These are phyloP conservation scores for Nannizziopsis barbatae DNA, from an alignment of 2,329 filamentous ascomycete species.

Conservation along the genomic window DNA sequence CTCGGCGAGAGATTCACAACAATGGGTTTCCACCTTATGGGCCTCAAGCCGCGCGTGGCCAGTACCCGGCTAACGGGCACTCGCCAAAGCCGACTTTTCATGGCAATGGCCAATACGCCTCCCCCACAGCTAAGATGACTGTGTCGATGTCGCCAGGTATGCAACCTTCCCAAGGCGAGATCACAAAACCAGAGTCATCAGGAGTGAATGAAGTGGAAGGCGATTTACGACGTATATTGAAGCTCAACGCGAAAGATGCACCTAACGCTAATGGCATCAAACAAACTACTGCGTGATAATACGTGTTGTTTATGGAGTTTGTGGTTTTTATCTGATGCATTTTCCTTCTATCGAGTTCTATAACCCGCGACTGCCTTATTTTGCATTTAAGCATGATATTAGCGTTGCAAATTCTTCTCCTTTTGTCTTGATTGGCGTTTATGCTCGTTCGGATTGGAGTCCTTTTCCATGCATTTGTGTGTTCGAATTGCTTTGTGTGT, in stretches of 20 bases:
- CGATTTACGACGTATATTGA: constrained; percentile 39
- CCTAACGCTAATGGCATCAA: constrained; percentile 25
- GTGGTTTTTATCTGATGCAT: constrained; percentile 4
- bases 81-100: constrained; percentile 18
- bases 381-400: background rate
- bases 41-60: constrained; percentile 14
- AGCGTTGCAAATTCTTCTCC: background rate
- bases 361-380: background rate
- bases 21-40: constrained; percentile 13
- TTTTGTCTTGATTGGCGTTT: constrained; percentile 2
- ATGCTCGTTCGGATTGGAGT: background rate
- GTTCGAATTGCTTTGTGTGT: constrained; percentile 2
- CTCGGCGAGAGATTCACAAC: constrained; percentile 25
- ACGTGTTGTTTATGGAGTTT: background rate
- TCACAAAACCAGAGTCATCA: constrained; percentile 20
- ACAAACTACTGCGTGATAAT: constrained; percentile 25
- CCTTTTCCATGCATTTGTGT: background rate
- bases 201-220: constrained; percentile 40
- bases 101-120: constrained; percentile 2
- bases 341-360: background rate
- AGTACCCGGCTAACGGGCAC: constrained; percentile 10
- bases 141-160: constrained; percentile 16
- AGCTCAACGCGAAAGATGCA: constrained; percentile 29
- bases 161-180: constrained; percentile 19
- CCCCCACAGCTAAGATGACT: constrained; percentile 11